Percentiles rank a stretch among this genome's conserved stretches.
These are phyloP conservation scores for Hypocreales sp. DNA, from an alignment of 2,329 filamentous ascomycete species.

Conservation along the genomic window DNA sequence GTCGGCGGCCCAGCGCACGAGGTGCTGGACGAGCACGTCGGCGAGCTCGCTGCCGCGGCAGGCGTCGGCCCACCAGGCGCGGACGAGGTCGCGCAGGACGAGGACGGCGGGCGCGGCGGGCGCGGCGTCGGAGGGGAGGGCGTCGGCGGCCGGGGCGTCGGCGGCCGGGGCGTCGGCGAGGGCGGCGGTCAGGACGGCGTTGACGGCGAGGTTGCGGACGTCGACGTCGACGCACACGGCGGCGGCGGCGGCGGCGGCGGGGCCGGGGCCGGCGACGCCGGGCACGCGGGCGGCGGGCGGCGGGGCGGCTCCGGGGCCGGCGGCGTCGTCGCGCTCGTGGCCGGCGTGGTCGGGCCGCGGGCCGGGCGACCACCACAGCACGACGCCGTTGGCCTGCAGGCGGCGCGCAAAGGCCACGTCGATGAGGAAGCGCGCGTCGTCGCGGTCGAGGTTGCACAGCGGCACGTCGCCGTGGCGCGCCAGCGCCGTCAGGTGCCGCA, in stretches of 20 bases:
- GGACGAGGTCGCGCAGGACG: constrained; percentile 95
- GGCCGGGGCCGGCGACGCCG: constrained; percentile 80
- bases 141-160: constrained; percentile 79
- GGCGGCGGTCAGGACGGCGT: constrained; percentile 91
- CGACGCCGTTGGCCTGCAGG: constrained; percentile 79
- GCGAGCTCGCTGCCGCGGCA: constrained; percentile 86
- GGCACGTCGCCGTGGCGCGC: constrained; percentile 89
- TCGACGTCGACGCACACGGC: constrained; percentile 94
- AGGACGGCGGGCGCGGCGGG: constrained; percentile 67
- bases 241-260: constrained; percentile 86
- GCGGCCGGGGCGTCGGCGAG: constrained; percentile 78
- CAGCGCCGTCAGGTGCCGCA: constrained; percentile 73
- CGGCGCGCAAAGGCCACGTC: constrained; percentile 88
- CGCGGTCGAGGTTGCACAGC: constrained; percentile 85
- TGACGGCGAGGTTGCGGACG: constrained; percentile 88
- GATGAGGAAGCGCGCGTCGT: constrained; percentile 89
- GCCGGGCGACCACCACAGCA: constrained; percentile 90
- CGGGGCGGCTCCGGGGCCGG: constrained; percentile 35
- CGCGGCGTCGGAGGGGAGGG: constrained; percentile 59
- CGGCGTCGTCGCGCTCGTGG: constrained; percentile 82
- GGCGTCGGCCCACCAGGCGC: constrained; percentile 94
- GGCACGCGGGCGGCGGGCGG: constrained; percentile 61
- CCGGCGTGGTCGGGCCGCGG: constrained; percentile 88
- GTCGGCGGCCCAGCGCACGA: constrained; percentile 93
- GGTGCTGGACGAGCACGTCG: constrained; percentile 90